Percentiles rank a stretch among this genome's conserved stretches.
phyloP scores from a whole-genome alignment of 2,329 filamentous ascomycete genomes.

The Nannizziopsis barbatae region DNA sequence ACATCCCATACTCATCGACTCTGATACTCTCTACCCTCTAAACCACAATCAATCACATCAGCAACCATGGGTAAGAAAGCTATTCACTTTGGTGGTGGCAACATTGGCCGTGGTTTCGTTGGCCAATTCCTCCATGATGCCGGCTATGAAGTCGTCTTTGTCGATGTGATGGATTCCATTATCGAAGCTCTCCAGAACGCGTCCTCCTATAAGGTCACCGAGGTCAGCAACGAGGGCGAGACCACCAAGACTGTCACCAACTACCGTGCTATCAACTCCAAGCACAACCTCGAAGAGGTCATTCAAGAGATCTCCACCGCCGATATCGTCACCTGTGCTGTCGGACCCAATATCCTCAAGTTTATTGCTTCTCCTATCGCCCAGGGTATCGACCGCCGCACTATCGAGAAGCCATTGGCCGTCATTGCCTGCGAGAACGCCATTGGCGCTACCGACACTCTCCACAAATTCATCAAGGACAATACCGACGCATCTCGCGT shows the following conservation, averaged over 20 bases:
- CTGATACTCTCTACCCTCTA: slow-evolving; percentile 12
- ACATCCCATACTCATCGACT: slow-evolving; percentile 10
- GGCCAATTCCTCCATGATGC: slow-evolving; percentile 89
- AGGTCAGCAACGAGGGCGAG: slow-evolving; percentile 77
- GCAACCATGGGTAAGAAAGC: slow-evolving; percentile 46
- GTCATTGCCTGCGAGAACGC: slow-evolving; percentile 98
- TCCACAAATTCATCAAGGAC: slow-evolving; percentile 68
- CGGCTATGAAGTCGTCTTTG: slow-evolving; percentile 90
- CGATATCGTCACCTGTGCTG: slow-evolving; percentile 89
- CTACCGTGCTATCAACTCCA: slow-evolving; percentile 95
- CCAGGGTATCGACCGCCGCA: slow-evolving; percentile 75
- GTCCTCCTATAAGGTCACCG: slow-evolving; percentile 78
- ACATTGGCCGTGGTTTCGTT: slow-evolving; percentile 78
- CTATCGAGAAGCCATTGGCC: slow-evolving; percentile 55
- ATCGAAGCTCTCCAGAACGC: slow-evolving; percentile 68
- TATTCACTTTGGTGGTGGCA: slow-evolving; percentile 76
- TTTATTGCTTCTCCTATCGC: slow-evolving; percentile 94
- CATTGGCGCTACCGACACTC: slow-evolving; percentile 83
- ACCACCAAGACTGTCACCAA: slow-evolving; percentile 75
- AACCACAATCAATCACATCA: neutral
- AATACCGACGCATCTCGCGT: slow-evolving; percentile 61
- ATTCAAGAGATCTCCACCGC: slow-evolving; percentile 76
- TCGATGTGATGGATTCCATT: slow-evolving; percentile 78
- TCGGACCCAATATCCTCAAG: slow-evolving; percentile 89
- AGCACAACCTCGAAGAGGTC: slow-evolving; percentile 67